Evolutionary conservation across 2,329 filamentous ascomycete genomes (phyloP).

Genomic region (Polychaeton citri): DNA sequence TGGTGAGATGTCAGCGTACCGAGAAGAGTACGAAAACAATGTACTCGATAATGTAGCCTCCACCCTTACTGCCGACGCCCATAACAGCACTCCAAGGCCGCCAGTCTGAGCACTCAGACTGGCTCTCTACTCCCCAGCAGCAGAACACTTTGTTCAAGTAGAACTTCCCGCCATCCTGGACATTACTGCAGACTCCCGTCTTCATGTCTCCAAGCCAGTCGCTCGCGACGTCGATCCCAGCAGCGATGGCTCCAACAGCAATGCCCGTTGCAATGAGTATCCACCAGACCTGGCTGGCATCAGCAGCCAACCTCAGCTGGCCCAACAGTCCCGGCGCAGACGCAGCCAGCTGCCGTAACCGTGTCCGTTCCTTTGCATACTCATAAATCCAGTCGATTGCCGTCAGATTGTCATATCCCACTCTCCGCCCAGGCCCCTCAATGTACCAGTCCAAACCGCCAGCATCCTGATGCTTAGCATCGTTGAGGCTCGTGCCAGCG

Average conservation of each 20-base stretch:
- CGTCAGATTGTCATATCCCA: constrained; percentile 90
- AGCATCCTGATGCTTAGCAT: constrained; percentile 28
- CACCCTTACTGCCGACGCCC: constrained; percentile 49
- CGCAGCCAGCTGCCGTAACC: constrained; percentile 62
- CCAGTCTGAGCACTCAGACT: constrained; percentile 76
- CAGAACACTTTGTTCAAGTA: constrained; percentile 88
- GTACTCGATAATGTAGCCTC: constrained; percentile 74
- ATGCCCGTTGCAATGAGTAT: constrained; percentile 76
- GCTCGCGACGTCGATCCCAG: constrained; percentile 76
- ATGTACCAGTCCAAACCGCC: constrained; percentile 63
- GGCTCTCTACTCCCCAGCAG: constrained; percentile 76
- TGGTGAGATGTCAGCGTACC: constrained; percentile 36
- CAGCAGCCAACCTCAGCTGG: constrained; percentile 57
- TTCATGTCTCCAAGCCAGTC: constrained; percentile 93
- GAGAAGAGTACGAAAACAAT: constrained; percentile 76
- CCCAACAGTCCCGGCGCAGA: constrained; percentile 59
- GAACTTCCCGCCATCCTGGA: constrained; percentile 60
- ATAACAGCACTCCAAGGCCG: constrained; percentile 68
- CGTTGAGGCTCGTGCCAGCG: constrained; percentile 24
- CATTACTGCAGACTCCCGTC: constrained; percentile 68
- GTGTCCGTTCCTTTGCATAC: constrained; percentile 88
- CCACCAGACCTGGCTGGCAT: constrained; percentile 85
- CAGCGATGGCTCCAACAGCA: constrained; percentile 71
- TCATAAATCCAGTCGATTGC: constrained; percentile 99
- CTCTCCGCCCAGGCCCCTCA: constrained; percentile 76